Evolutionary conservation across 345 rosid genomes (phyloP).

Genomic region (Erysimum cheiranthoides): DNA sequence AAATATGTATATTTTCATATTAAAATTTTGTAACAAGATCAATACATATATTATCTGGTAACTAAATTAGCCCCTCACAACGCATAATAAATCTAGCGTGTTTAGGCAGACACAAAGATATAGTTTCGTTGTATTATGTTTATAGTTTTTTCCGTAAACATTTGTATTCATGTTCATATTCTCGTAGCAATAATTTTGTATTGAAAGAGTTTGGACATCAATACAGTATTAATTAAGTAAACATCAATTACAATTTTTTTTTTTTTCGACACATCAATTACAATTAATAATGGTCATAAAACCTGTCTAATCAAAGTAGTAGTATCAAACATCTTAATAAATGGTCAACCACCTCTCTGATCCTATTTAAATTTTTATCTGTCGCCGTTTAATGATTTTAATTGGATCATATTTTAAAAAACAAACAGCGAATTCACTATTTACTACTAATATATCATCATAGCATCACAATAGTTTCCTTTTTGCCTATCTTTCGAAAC

Average conservation of each 20-base stretch:
- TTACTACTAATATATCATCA: neutral
- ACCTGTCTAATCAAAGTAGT: constrained; percentile 36
- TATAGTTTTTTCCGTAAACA: neutral
- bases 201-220: neutral
- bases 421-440: neutral
- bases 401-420: constrained; percentile 1
- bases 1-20: no score
- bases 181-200: constrained; percentile 1
- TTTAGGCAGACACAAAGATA: no score
- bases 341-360: constrained; percentile 39
- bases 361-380: constrained; percentile 17
- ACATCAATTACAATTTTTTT: neutral
- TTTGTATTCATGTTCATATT: constrained; percentile 5
- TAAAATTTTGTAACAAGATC: neutral
- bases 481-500: neutral
- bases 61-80: no score
- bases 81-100: neutral
- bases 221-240: neutral
- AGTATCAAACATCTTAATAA: constrained; percentile 30
- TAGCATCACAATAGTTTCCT: neutral
- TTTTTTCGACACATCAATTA: neutral
- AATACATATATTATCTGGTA: no score
- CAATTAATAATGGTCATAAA: constrained; percentile 25
- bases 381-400: constrained; percentile 8
- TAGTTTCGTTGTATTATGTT: neutral